Evolutionary conservation across 2,329 filamentous ascomycete species (phyloP).

Genomic region (Blumeria graminis): DNA sequence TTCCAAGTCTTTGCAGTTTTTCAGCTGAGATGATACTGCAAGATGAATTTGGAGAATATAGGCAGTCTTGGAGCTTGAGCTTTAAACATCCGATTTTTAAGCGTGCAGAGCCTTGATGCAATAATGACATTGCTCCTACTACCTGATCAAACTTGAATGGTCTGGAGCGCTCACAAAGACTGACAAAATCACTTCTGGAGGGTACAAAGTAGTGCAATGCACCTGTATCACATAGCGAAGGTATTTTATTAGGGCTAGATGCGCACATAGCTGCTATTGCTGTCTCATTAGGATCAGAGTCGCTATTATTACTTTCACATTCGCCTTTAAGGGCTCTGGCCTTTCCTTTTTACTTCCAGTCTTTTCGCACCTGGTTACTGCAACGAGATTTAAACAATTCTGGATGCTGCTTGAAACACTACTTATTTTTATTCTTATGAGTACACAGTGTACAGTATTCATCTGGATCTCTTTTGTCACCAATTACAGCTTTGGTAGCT

Average conservation of each 20-base stretch:
- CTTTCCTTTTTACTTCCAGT: not conserved
- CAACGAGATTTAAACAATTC: not conserved
- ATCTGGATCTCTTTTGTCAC: not conserved
- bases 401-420: not conserved
- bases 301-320: not conserved
- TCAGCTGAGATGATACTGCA: not conserved
- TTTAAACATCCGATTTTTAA: not conserved
- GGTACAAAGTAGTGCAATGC: too few species aligned
- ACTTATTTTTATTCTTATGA: not conserved
- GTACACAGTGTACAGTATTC: not conserved
- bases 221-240: too few species aligned
- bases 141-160: too few species aligned
- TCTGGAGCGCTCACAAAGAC: too few species aligned
- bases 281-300: not conserved
- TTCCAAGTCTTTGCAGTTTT: not conserved
- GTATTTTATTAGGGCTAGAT: too few species aligned
- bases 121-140: not conserved
- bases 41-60: not conserved
- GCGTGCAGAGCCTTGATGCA: not conserved
- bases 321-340: not conserved
- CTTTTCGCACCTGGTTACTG: not conserved
- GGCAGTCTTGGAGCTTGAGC: not conserved
- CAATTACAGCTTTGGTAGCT: not conserved
- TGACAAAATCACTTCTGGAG: too few species aligned
- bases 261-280: not conserved